These are phyloP conservation scores for Tubosaeta sp. DNA, from an alignment of 768 basidiomycete genomes.

Conservation along the genomic window DNA sequence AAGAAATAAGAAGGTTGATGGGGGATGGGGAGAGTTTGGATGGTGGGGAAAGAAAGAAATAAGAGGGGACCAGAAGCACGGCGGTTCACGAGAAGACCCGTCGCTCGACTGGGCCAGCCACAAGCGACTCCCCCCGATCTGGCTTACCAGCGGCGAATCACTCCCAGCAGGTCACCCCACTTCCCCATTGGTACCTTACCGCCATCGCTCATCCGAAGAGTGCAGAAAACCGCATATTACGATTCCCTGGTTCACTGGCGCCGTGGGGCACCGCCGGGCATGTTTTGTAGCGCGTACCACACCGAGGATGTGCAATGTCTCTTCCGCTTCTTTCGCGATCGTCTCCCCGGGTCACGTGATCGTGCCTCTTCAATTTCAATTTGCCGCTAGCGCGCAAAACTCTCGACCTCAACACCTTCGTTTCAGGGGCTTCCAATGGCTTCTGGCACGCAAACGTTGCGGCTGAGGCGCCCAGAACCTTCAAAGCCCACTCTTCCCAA, in stretches of 20 bases:
- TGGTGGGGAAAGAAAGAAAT: constrained; percentile 24
- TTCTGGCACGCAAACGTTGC: constrained; percentile 46
- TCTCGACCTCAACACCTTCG: not conserved
- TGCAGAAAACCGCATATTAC: not conserved
- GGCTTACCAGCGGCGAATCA: constrained; percentile 28
- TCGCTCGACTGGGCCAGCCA: constrained; percentile 17
- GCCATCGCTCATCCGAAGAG: not conserved
- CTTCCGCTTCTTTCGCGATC: not conserved
- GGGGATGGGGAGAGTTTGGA: constrained; percentile 5
- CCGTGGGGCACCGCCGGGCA: not conserved
- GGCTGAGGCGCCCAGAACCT: constrained; percentile 44
- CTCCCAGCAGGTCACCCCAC: constrained; percentile 13
- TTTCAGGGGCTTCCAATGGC: constrained; percentile 30
- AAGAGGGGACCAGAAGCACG: constrained; percentile 27
- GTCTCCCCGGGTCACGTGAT: constrained; percentile 14
- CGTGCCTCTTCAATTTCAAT: not conserved
- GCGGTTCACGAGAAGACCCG: constrained; percentile 27
- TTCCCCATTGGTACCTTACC: constrained; percentile 5
- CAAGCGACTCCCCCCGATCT: constrained; percentile 29
- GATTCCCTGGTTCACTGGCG: not conserved
- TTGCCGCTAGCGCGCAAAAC: too few relatives aligned
- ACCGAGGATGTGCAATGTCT: not conserved
- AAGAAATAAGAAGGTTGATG: constrained; percentile 7
- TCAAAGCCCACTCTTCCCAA: constrained; percentile 23
- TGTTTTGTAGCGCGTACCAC: not conserved